These are phyloP conservation scores for Coleophoma crateriformis DNA, from an alignment of 2,329 filamentous ascomycete species.

Conservation along the genomic window DNA sequence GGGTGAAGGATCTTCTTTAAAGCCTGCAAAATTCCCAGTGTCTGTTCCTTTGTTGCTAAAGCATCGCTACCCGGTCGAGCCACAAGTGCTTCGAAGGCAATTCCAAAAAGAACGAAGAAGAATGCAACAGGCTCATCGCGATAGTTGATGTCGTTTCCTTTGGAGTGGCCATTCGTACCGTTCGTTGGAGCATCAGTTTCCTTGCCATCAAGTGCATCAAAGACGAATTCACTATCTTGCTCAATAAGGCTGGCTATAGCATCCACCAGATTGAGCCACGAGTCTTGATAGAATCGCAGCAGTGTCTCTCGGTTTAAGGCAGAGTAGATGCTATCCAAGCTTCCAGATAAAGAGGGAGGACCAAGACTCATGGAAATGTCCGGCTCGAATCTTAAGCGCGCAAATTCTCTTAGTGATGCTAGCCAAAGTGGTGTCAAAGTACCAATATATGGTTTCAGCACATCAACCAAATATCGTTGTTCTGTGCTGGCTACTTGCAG, in stretches of 20 bases:
- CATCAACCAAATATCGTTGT: constrained; percentile 81
- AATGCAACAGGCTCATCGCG: constrained; percentile 96
- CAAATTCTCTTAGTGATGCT: constrained; percentile 88
- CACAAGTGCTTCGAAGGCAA: constrained; percentile 92
- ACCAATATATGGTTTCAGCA: constrained; percentile 85
- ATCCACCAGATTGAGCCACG: constrained; percentile 94
- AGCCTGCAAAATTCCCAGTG: constrained; percentile 81
- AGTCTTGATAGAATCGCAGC: constrained; percentile 92
- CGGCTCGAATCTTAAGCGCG: constrained; percentile 87
- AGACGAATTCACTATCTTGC: constrained; percentile 95
- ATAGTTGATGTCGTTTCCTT: constrained; percentile 85
- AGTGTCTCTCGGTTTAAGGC: constrained; percentile 91
- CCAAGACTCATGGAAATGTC: constrained; percentile 91
- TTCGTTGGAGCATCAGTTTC: constrained; percentile 36
- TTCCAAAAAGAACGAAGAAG: constrained; percentile 96
- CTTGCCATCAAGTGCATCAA: constrained; percentile 91
- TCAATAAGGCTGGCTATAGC: constrained; percentile 96
- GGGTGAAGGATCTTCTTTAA: constrained; percentile 93
- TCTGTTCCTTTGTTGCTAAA: constrained; percentile 70
- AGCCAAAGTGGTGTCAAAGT: constrained; percentile 91
- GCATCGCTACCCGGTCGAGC: constrained; percentile 65
- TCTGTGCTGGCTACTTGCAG: constrained; percentile 92
- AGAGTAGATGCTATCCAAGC: constrained; percentile 89
- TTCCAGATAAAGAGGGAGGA: constrained; percentile 74
- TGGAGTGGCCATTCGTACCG: constrained; percentile 39